Conservation (phyloP, 1,284 basidiomycete species). For the Tylopilus sp. region DNA sequence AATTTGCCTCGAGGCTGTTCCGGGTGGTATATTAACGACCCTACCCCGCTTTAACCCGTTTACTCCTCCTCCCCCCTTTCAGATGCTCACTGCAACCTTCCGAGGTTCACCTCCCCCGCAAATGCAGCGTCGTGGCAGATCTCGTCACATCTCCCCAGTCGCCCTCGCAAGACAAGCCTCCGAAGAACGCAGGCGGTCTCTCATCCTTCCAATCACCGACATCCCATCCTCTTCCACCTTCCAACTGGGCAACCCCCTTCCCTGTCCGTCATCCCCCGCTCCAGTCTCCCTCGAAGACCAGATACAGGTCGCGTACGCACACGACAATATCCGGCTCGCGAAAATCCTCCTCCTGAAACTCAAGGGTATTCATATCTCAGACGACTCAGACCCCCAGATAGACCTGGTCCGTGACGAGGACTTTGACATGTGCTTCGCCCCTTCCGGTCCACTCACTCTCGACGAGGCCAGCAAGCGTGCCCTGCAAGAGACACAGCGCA, state of each 20-base stretch:
- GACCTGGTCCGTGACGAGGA: constrained; percentile 61
- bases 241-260: background rate
- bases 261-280: background rate
- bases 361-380: constrained; percentile 55
- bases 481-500: constrained; percentile 39
- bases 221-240: constrained; percentile 30
- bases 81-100: constrained; percentile 29
- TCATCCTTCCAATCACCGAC: background rate
- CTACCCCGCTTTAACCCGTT: background rate
- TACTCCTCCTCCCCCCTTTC: constrained; percentile 1
- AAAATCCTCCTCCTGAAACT: constrained; percentile 59
- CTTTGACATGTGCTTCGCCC: constrained; percentile 57
- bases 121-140: constrained; percentile 44
- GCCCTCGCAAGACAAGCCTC: constrained; percentile 50
- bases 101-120: constrained; percentile 12
- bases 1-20: constrained; percentile 19
- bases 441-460: constrained; percentile 48
- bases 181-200: constrained; percentile 38
- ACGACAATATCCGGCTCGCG: constrained; percentile 61
- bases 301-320: constrained; percentile 61
- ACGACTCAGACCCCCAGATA: constrained; percentile 59
- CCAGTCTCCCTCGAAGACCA: constrained; percentile 52
- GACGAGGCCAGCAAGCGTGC: constrained; percentile 45
- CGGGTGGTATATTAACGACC: background rate
- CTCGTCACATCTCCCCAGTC: constrained; percentile 42